A percentile compares a stretch with the other conserved stretches of the same genome.
Conservation (phyloP, 352 stramenopile species). For the Phytophthora ohioensis region DNA sequence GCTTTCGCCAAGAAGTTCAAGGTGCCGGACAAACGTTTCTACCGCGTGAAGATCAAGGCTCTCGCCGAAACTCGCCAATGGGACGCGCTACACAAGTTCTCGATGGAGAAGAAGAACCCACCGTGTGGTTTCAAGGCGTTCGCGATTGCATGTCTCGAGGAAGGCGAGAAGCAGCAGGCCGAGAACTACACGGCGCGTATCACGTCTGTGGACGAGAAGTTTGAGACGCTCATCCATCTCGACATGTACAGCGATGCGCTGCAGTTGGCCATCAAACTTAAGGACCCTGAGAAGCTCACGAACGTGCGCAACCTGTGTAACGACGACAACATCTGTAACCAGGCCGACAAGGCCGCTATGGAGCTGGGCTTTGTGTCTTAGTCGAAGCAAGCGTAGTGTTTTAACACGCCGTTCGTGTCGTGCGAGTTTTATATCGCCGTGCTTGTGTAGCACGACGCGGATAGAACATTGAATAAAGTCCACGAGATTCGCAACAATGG, state of each 20-base stretch:
- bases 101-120: constrained; percentile 86
- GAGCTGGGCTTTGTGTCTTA: constrained; percentile 85
- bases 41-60: constrained; percentile 92
- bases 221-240: constrained; percentile 87
- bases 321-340: constrained; percentile 76
- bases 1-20: constrained; percentile 91
- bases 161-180: constrained; percentile 85
- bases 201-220: constrained; percentile 86
- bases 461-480: constrained; percentile 11
- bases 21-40: constrained; percentile 92
- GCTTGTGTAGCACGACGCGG: constrained; percentile 17
- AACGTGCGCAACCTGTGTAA: constrained; percentile 84
- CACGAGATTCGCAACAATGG: background rate
- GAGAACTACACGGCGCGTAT: constrained; percentile 86
- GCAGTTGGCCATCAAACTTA: constrained; percentile 85
- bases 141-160: constrained; percentile 76
- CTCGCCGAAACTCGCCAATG: constrained; percentile 88
- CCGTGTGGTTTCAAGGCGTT: constrained; percentile 89
- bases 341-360: constrained; percentile 83
- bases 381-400: background rate
- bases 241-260: constrained; percentile 87
- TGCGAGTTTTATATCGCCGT: constrained; percentile 28
- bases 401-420: background rate
- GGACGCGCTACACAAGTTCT: constrained; percentile 90
- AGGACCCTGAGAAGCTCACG: constrained; percentile 89